Conservation (phyloP, 2,329 filamentous ascomycete genomes). For the Didymella pomorum region DNA sequence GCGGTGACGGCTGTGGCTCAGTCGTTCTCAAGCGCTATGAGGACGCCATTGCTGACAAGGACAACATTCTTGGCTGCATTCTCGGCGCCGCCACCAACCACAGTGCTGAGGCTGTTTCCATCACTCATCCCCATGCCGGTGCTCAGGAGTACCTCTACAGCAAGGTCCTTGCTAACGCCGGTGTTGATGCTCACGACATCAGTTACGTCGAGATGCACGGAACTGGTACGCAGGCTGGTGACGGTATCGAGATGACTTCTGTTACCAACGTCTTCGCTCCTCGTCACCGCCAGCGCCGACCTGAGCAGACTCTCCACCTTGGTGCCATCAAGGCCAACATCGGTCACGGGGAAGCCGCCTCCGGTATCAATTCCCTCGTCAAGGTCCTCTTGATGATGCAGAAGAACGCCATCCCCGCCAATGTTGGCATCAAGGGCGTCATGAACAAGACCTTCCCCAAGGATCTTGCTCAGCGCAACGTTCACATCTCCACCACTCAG, state of each 20-base stretch:
- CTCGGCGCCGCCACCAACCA: constrained; percentile 80
- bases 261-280: constrained; percentile 72
- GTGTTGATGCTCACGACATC: constrained; percentile 77
- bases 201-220: constrained; percentile 91
- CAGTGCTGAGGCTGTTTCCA: constrained; percentile 80
- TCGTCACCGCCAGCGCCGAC: constrained; percentile 57
- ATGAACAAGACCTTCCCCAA: constrained; percentile 65
- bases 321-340: constrained; percentile 65
- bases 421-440: constrained; percentile 63
- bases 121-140: constrained; percentile 81
- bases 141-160: constrained; percentile 77
- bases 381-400: constrained; percentile 64
- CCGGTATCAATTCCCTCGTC: constrained; percentile 62
- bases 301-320: constrained; percentile 61
- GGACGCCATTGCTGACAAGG: constrained; percentile 78
- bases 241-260: constrained; percentile 82
- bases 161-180: constrained; percentile 73
- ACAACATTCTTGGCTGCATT: constrained; percentile 76
- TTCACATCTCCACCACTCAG: constrained; percentile 59
- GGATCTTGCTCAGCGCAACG: constrained; percentile 61
- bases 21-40: constrained; percentile 81
- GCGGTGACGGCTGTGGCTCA: constrained; percentile 77
- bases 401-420: constrained; percentile 62
- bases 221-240: constrained; percentile 85
- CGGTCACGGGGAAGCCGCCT: constrained; percentile 63